Evolutionary conservation across 2,329 filamentous ascomycete species (phyloP), one percentile per base, ranked within the genome.

Genomic region (Aureobasidium pullulans): DNA sequence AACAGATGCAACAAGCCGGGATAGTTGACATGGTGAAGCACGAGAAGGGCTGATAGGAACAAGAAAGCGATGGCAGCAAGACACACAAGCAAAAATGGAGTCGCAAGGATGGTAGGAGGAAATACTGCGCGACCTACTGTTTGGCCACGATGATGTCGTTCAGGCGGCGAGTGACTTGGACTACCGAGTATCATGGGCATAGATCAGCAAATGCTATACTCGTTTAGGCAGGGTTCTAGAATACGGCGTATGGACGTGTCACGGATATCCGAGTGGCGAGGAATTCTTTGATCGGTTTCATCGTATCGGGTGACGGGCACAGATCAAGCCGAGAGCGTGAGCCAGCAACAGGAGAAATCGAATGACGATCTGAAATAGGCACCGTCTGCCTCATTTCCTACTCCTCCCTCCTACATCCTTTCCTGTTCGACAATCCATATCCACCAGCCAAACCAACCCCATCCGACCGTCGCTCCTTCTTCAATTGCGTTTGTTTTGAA

Each of bases 1-100:
- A 84, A 72, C 87, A 91, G 23, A 86, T 90, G 69, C 86, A 89
- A 73, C 87, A 61, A 11, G 59, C 90, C 13, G 81, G 78, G 70
- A 78, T 75, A 37, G 64, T 59, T 10, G 64, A 62, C 67, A 69
- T 69, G 23, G 9, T 48, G 19, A 40, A 37, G 36, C 23, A 16
- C n/a, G 19, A 42, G 8, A 15, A n/a, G 19, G 6, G 13, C 16
- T 16, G 46, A 4, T 15, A 29, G 23, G 34, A 16, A n/a, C 37
- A 39, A 36, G 47, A 42, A n/a, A 16, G 36, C 36, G 49, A 32
- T 16, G 23, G 34, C 23, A 15, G 6, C 39, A 15, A 16, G 11
- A 42, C 23, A 29, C 29, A 31, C 49, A 31, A 37, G 15, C 19
- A 54, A 10, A 28, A 8, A 16, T 5, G 23, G 29, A 7, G 7